Evolutionary conservation across 495 filamentous ascomycete species (phyloP), one percentile per base, ranked within the genome.

Genomic region (Xanthoparmelia taractica): DNA sequence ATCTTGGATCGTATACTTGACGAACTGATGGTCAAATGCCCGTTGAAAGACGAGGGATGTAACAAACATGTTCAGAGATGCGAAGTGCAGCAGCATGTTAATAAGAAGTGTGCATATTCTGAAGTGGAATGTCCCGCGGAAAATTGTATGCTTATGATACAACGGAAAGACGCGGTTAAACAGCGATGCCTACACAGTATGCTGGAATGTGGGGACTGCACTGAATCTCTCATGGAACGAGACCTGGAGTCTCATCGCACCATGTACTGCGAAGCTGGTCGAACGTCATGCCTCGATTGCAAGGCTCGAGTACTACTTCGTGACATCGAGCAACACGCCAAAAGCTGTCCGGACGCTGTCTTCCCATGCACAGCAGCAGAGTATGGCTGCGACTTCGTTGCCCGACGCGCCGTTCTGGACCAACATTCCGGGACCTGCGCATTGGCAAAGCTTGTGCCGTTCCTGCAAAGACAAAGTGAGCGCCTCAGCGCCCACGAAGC

Each of bases 21-120:
- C 67, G 89, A 87, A 61, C 79, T 96, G 27, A 70, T 78, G 40
- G 91, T 91, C 64, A 80, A 79, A 61, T 96, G 91, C 72, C 89
- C 89, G 0, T 85, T 86, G 52, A 71, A 69, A 11, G 63, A 70
- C 23, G 78, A 80, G 27, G 89, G 89, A 0, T 96, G 91, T 73
- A 71, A 75, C 34, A 77, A 85, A 41, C 71, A 83, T 36, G 75
- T 87, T 56, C 75, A 85, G 33, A 78, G 91, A 27, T 84, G 85
- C 52, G 81, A 89, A 66, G 78, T 94, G 48, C 80, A 87, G 68
- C 81, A 84, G 55, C 91, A 96, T 71, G 80, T 91, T 54, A 79
- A 87, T 58, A 85, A 84, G 63, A 87, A 91, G 70, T 96, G 91
- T 71, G 80, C 78, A 11, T 87, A 86, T 69, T 80, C 81, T 18